A percentile compares a stretch with the other conserved stretches of the same genome.
phyloP scores from a whole-genome alignment of 352 stramenopile species.

The Blastocystis sp. region DNA sequence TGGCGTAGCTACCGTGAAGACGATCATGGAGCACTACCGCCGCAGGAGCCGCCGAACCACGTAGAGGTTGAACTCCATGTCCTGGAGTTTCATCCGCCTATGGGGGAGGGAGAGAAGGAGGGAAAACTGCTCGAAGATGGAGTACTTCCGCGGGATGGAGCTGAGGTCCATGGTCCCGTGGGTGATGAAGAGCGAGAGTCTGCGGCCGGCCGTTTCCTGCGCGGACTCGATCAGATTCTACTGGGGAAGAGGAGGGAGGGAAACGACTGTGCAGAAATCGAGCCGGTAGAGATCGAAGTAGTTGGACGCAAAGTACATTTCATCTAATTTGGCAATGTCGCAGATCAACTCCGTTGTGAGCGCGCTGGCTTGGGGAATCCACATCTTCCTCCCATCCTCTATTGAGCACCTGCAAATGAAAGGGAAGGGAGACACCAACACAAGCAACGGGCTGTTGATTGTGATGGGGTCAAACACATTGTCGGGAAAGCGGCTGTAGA shows the following conservation, averaged over 20 bases:
- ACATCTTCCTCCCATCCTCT: background rate
- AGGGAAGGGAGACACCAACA: background rate
- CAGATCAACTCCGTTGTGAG: background rate
- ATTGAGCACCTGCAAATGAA: background rate
- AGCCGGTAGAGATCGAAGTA: conserved; percentile 39
- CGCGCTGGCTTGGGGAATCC: background rate
- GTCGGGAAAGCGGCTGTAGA: conserved; percentile 51
- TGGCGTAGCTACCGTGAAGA: conserved; percentile 16
- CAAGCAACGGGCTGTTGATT: conserved; percentile 27
- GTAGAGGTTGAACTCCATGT: conserved; percentile 32
- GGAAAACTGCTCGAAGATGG: conserved; percentile 26
- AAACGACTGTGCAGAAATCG: conserved; percentile 43
- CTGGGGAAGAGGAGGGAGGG: background rate
- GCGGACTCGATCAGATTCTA: conserved; percentile 65
- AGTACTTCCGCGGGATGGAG: conserved; percentile 51
- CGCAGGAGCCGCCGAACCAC: conserved; percentile 25
- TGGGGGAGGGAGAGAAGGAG: background rate
- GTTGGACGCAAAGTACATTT: conserved; percentile 24
- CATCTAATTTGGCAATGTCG: conserved; percentile 54
- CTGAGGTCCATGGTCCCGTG: background rate
- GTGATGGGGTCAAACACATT: conserved; percentile 3
- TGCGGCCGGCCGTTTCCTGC: conserved; percentile 38
- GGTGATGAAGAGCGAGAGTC: conserved; percentile 38
- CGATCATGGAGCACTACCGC: background rate
- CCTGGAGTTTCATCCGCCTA: conserved; percentile 26